Evolutionary conservation across 345 rosid genomes (phyloP).

Genomic region (Rhizophora mangle): DNA sequence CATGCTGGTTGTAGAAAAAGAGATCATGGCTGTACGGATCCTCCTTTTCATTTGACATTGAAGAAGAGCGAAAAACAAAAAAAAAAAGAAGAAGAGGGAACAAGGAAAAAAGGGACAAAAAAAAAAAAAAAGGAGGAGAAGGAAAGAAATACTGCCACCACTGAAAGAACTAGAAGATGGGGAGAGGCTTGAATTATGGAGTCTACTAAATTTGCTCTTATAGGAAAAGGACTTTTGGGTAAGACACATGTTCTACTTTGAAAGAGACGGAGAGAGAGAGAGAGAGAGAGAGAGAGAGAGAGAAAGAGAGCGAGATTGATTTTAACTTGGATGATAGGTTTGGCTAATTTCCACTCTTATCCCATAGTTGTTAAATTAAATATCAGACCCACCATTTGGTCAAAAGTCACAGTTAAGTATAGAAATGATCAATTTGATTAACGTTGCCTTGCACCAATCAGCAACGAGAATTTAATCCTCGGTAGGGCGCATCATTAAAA

Average conservation of each 20-base stretch:
- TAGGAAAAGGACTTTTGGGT: constrained; percentile 1
- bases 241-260: too few relatives aligned
- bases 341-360: constrained; percentile 12
- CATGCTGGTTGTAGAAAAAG: not conserved
- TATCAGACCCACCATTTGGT: not conserved
- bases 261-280: not conserved
- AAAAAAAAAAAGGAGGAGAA: constrained; percentile 6
- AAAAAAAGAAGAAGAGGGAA: not conserved
- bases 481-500: not conserved
- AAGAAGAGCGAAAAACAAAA: not conserved
- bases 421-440: not conserved
- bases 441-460: not conserved
- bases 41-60: constrained; percentile 5
- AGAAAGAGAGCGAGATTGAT: not conserved
- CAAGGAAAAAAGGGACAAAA: constrained; percentile 3
- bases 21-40: not conserved
- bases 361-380: not conserved
- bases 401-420: not conserved
- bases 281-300: not conserved
- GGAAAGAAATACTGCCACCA: not conserved
- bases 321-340: constrained; percentile 14
- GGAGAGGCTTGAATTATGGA: constrained; percentile 2
- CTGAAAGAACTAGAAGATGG: not conserved
- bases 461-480: not conserved
- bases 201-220: constrained; percentile 1